Conservation (phyloP, 1,284 basidiomycete genomes). For the Uromyces viciae-fabae region DNA sequence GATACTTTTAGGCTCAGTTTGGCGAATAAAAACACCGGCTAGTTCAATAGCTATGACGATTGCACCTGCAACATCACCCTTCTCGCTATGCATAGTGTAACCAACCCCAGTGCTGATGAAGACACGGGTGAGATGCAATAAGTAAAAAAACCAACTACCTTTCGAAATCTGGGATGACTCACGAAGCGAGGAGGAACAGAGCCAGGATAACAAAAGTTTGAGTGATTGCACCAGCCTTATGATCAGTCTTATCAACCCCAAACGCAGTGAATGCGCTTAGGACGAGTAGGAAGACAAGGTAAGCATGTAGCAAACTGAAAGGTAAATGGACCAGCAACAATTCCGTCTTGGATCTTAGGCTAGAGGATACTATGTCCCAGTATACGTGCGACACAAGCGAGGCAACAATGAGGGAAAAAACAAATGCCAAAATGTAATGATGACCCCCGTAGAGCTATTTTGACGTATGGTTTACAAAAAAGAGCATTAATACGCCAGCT, state of each 20-base stretch:
- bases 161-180: background rate
- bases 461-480: conserved; percentile 46
- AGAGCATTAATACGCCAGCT: conserved; percentile 50
- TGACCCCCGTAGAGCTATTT: conserved; percentile 45
- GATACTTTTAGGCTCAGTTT: conserved; percentile 26
- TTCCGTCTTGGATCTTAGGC: conserved; percentile 47
- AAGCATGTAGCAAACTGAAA: conserved; percentile 53
- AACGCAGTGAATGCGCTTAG: conserved; percentile 56
- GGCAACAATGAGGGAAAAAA: conserved; percentile 56
- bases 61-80: conserved; percentile 56
- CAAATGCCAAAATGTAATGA: conserved; percentile 54
- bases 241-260: conserved; percentile 49
- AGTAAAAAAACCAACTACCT: background rate
- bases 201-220: conserved; percentile 55
- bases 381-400: conserved; percentile 56
- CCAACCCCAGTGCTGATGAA: conserved; percentile 54
- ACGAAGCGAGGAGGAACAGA: conserved; percentile 55
- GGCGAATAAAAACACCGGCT: conserved; percentile 23
- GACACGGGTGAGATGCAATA: too few species aligned
- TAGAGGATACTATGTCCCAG: conserved; percentile 54
- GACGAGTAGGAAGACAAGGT: conserved; percentile 53
- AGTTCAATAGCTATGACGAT: conserved; percentile 48
- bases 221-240: conserved; percentile 54
- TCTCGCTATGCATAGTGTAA: conserved; percentile 53
- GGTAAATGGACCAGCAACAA: conserved; percentile 56